phyloP scores from a whole-genome alignment of 2,329 filamentous ascomycete genomes.

The Fusarium oxysporum region DNA sequence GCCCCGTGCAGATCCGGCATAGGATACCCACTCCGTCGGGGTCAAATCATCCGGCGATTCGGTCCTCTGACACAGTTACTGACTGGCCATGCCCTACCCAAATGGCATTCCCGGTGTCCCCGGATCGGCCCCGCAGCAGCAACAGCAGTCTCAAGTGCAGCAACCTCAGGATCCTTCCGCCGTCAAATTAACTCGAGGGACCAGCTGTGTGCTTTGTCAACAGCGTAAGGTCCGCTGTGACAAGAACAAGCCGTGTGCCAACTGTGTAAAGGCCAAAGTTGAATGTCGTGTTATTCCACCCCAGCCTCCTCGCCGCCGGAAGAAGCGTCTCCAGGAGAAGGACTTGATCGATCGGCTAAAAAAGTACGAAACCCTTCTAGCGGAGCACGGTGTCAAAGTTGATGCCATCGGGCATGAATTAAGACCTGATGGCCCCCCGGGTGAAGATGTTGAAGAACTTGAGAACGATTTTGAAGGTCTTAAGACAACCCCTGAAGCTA shows the following conservation, averaged over 20 bases:
- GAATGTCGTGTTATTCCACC: constrained; percentile 71
- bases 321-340: constrained; percentile 75
- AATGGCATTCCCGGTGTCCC: constrained; percentile 33
- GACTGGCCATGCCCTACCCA: constrained; percentile 39
- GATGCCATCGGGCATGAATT: constrained; percentile 70
- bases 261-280: constrained; percentile 71
- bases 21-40: constrained; percentile 25
- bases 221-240: constrained; percentile 82
- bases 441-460: constrained; percentile 67
- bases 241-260: constrained; percentile 76
- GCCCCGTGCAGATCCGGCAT: constrained; percentile 6
- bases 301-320: constrained; percentile 67
- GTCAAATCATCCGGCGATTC: constrained; percentile 5
- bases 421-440: constrained; percentile 44
- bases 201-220: constrained; percentile 78
- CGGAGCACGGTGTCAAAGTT: constrained; percentile 75
- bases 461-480: constrained; percentile 67
- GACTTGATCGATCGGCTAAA: constrained; percentile 77
- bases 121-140: constrained; percentile 38
- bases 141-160: constrained; percentile 39
- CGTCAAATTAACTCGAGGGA: constrained; percentile 68
- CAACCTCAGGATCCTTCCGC: constrained; percentile 55
- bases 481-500: constrained; percentile 63
- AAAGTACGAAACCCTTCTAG: constrained; percentile 74
- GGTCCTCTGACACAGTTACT: not conserved